A percentile compares a stretch with the other conserved stretches of the same genome.
phyloP scores from a whole-genome alignment of 192 early-diverging fungal species.

The Phlyctochytrium bullatum region DNA sequence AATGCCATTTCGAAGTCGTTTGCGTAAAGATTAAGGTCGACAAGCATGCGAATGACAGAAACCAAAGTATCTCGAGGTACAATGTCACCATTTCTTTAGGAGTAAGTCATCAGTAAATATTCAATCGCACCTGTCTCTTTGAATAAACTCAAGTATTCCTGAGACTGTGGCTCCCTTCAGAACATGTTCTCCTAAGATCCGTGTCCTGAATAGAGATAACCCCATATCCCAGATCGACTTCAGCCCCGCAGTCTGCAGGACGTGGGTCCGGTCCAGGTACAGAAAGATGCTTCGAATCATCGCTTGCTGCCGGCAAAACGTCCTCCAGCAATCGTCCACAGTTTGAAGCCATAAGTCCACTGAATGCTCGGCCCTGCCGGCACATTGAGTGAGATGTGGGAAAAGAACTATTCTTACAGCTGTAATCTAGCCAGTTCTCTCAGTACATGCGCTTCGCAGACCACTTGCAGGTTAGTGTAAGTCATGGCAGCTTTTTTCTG shows the following conservation, averaged over 20 bases:
- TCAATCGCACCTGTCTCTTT: slow-evolving; percentile 58
- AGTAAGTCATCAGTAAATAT: not conserved
- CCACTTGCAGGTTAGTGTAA: slow-evolving; percentile 58
- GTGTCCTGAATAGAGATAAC: slow-evolving; percentile 73
- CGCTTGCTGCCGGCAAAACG: slow-evolving; percentile 65
- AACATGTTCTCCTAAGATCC: slow-evolving; percentile 38
- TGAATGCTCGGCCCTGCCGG: no score
- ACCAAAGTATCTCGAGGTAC: slow-evolving; percentile 55
- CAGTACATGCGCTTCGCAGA: slow-evolving; percentile 55
- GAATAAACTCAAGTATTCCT: slow-evolving; percentile 64
- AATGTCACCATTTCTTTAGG: slow-evolving; percentile 47
- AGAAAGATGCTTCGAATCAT: slow-evolving; percentile 85
- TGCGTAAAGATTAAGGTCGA: slow-evolving; percentile 72
- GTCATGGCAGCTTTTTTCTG: slow-evolving; percentile 67
- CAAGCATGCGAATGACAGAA: slow-evolving; percentile 70
- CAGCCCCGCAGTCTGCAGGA: slow-evolving; percentile 66
- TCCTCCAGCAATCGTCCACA: slow-evolving; percentile 60
- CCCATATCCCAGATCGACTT: slow-evolving; percentile 87
- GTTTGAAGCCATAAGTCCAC: slow-evolving; percentile 41
- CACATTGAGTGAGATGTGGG: no score
- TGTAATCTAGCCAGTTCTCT: slow-evolving; percentile 42
- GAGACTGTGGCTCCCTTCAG: slow-evolving; percentile 32
- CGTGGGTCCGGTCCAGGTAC: slow-evolving; percentile 90
- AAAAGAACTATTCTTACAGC: slow-evolving; percentile 27
- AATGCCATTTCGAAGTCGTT: slow-evolving; percentile 70